Evolutionary conservation across 176 grass and related monocot species (phyloP), one percentile per base, ranked within the genome.

Genomic region (Echinochloa phyllopogon): DNA sequence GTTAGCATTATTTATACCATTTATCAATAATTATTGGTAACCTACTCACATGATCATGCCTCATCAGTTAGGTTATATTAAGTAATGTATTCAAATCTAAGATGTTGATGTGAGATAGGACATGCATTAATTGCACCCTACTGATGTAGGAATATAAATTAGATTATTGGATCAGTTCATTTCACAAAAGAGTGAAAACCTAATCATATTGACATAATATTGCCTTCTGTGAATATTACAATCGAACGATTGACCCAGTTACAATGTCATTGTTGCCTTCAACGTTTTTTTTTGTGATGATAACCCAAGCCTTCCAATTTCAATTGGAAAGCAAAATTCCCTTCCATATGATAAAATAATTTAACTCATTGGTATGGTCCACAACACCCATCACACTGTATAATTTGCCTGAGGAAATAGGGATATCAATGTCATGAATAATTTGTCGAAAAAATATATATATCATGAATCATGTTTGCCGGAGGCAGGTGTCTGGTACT

Each of bases 171-270:
- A 65, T 80, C 15, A 57, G 48, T 68, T 66, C 20, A 13, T 40
- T 69, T 27, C 27, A 44, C 44, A 53, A 33, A 47, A 4, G 21
- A 48, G 39, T 27, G 20, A 4, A 40, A 3, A 52, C 6, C 10
- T 73, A 8, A 29, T 71, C n/a, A 20, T 37, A 72, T 79, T 86
- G 53, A 42, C 41, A n/a, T n/a, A n/a, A 25, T 70, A 8, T 45
- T 63, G 21, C 29, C 10, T 63, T 76, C 20, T 21, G 27, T 67
- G 38, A 58, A 48, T 58, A 59, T 77, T 69, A 39, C 29, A 12
- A 49, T 10, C 8, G 21, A 0, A 16, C 13, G 17, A 57, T 57
- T n/a, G 20, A n/a, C 55, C 9, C 2, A 0, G 6, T 57, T 9
- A n/a, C 38, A 69, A 69, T 69, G 10, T 4, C 4, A 18, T 13